These are phyloP conservation scores for Tricholoma bakamatsutake DNA, from an alignment of 768 basidiomycete species.

Conservation along the genomic window DNA sequence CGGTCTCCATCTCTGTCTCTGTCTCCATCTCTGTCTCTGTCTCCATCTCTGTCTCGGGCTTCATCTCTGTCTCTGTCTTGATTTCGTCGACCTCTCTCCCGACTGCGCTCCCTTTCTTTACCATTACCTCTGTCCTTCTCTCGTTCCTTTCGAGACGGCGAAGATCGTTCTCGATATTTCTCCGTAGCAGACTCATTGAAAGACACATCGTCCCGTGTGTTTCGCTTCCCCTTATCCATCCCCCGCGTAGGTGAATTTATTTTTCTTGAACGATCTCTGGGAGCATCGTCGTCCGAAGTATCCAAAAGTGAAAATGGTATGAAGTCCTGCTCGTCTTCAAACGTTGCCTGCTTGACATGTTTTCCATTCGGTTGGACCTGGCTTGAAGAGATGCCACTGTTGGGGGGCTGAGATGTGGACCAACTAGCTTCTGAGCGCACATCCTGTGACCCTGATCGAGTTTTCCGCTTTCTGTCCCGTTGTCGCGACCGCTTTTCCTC, in stretches of 20 bases:
- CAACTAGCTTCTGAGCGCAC: slow-evolving; percentile 2
- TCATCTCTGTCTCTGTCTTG: slow-evolving; percentile 9
- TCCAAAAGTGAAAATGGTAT: slow-evolving; percentile 16
- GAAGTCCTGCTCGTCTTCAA: slow-evolving; percentile 28
- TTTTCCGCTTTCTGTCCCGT: background rate
- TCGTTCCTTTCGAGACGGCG: slow-evolving; percentile 5
- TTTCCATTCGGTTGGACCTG: background rate
- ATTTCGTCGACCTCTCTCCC: background rate
- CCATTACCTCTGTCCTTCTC: slow-evolving; percentile 14
- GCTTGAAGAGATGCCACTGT: background rate
- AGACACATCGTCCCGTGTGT: slow-evolving; percentile 1
- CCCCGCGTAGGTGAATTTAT: background rate
- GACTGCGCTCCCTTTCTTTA: slow-evolving; percentile 8
- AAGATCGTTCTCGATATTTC: background rate
- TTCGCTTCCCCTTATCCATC: slow-evolving; percentile 13
- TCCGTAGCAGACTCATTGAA: background rate
- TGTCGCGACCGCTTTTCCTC: background rate
- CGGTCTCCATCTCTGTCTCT: slow-evolving; percentile 10
- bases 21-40: background rate
- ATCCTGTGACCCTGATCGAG: slow-evolving; percentile 1
- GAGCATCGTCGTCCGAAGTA: slow-evolving; percentile 2
- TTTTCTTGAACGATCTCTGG: background rate
- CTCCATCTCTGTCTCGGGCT: slow-evolving; percentile 5
- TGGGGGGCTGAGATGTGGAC: background rate
- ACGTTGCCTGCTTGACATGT: slow-evolving; percentile 1